These are phyloP conservation scores for Ceraceosorus guamensis DNA, from an alignment of 1,284 basidiomycete genomes.

Conservation along the genomic window DNA sequence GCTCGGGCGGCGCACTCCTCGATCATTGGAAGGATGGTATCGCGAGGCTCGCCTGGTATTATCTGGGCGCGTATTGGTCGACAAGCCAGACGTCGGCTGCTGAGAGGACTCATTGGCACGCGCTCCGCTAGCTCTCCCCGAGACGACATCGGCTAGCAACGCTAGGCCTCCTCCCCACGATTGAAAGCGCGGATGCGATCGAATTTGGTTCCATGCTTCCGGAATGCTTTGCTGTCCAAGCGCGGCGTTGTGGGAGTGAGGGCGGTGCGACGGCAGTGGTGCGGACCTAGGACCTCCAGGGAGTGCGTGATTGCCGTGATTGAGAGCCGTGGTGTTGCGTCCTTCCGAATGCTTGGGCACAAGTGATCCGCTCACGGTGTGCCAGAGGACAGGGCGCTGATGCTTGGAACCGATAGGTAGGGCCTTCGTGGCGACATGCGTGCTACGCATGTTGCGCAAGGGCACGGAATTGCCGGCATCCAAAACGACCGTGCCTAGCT, in stretches of 20 bases:
- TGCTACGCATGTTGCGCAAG: conserved; percentile 1
- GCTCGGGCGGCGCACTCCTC: too few species aligned
- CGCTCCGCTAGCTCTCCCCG: conserved; percentile 10
- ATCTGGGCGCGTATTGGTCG: too few species aligned
- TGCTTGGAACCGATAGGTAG: neutral
- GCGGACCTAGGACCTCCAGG: neutral
- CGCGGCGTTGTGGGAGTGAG: neutral
- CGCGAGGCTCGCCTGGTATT: too few species aligned
- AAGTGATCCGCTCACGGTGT: neutral
- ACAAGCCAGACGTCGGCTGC: too few species aligned
- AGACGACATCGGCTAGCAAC: conserved; percentile 43
- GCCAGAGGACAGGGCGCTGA: neutral
- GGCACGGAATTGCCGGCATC: conserved; percentile 8
- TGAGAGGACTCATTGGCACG: too few species aligned
- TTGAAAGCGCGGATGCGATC: conserved; percentile 39
- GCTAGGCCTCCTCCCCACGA: conserved; percentile 38
- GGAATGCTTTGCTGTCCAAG: conserved; percentile 15
- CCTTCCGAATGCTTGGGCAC: neutral
- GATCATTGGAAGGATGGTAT: too few species aligned
- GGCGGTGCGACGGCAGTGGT: neutral
- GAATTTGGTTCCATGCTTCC: conserved; percentile 37
- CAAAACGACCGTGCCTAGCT: neutral
- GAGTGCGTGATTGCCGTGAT: neutral
- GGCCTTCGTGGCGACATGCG: neutral
- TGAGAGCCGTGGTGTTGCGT: neutral